Evolutionary conservation across 2,329 filamentous ascomycete species (phyloP).

Genomic region (Fusarium sp.): DNA sequence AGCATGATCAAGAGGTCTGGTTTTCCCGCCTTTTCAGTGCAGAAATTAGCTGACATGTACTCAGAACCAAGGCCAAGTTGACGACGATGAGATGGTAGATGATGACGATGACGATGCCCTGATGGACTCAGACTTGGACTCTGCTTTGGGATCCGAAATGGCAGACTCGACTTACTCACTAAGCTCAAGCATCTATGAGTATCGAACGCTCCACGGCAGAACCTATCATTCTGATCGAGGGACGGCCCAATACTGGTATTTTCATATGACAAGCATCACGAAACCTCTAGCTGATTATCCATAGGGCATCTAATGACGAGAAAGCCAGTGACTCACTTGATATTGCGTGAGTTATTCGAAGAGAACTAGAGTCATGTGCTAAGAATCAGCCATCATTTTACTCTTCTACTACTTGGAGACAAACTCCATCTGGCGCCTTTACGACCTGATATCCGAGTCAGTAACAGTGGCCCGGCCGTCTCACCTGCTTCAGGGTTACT

Average conservation of each 20-base stretch:
- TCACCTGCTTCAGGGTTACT: neutral
- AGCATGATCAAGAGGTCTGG: conserved; percentile 7
- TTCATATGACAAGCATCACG: accelerated
- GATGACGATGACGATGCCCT: neutral
- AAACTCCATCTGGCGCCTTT: conserved; percentile 13
- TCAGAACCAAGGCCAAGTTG: neutral
- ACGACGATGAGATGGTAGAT: neutral
- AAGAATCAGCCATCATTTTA: conserved; percentile 13
- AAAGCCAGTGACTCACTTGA: conserved; percentile 16
- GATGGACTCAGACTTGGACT: conserved; percentile 6
- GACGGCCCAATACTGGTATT: conserved; percentile 11
- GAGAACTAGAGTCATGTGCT: neutral
- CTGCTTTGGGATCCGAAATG: conserved; percentile 11
- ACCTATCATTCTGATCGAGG: conserved; percentile 21
- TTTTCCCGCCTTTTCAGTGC: accelerated
- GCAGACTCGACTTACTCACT: conserved; percentile 16
- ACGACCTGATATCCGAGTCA: neutral
- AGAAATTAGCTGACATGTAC: neutral
- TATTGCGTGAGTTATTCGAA: conserved; percentile 1
- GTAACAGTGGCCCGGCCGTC: neutral
- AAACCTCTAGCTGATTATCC: accelerated
- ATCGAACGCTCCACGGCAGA: conserved; percentile 11
- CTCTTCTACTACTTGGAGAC: neutral
- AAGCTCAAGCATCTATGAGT: conserved; percentile 13
- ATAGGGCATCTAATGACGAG: conserved; percentile 10